Base-by-base conservation (phyloP, 2,329 filamentous ascomycete genomes). In the Septoria linicola region DNA sequence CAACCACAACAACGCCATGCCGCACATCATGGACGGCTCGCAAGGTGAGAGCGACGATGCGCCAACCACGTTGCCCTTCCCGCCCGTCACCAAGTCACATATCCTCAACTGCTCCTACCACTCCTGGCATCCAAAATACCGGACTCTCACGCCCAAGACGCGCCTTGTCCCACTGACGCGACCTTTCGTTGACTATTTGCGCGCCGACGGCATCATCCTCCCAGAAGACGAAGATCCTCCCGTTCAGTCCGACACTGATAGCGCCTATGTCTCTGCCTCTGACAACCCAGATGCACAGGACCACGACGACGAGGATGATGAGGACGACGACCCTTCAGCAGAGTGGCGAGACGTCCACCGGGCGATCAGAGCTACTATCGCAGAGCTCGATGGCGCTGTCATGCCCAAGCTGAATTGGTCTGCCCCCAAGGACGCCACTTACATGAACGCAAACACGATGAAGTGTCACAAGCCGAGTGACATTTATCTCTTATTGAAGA, bases 381-480 rank as follows among this genome's bases (percentile, higher is more conserved):
- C 77, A 10, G 87, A 91, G 62, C 80, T 97, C 1, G 91, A 89
- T 13, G 92, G 92, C 53, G 83, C 85, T 54, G 91, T 96, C 7
- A 85, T 87, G 1, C 93, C 93, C 0, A 99, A 99, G 71, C 76
- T 99, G 40, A 97, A 97, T 74, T 99, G 93, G 93, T 96, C 91
- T 4, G 85, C 90, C 3, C 93, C 93, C 3, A 96, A 96, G 70
- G 93, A 99, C 67, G 93, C 93, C 7, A 89, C 88, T 17, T 96
- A 90, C 87, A 96, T 99, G 70, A 72, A 84, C 72, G 72, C 80
- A 68, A 99, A 99, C 70, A 95, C 88, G 40, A 87, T 96, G 73
- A 89, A 95, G 70, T 99, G 93, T 71, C 84, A 83, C 3, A 84
- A 83, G 0, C 83, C 93, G 2, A 95, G 93, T 68, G 93, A 99